Conservation (phyloP, 805 yeast genomes). For the Sugiyamaella lignohabitans region DNA sequence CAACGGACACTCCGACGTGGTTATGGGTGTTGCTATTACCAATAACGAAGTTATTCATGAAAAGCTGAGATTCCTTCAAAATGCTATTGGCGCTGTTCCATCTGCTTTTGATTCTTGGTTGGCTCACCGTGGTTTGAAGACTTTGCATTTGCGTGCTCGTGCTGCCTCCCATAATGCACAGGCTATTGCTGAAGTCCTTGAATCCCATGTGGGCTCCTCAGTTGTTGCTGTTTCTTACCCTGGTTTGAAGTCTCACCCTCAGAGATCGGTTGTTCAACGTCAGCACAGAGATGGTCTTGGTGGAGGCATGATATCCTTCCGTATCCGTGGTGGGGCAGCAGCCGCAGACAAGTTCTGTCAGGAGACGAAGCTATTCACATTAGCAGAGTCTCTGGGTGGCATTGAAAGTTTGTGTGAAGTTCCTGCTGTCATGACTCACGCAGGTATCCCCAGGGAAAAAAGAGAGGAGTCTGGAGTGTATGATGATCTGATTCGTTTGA, state of each 20-base stretch:
- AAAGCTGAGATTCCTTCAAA: constrained; percentile 68
- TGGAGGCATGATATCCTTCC: constrained; percentile 87
- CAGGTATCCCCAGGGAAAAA: constrained; percentile 74
- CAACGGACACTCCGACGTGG: constrained; percentile 90
- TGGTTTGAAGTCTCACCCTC: constrained; percentile 61
- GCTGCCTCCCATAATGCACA: constrained; percentile 63
- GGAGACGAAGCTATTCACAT: constrained; percentile 66
- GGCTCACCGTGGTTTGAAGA: constrained; percentile 87
- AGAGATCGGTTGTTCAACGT: constrained; percentile 54
- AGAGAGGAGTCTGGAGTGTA: constrained; percentile 76
- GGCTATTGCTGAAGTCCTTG: constrained; percentile 61
- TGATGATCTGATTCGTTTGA: constrained; percentile 74
- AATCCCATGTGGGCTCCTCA: constrained; percentile 31
- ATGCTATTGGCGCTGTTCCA: constrained; percentile 84
- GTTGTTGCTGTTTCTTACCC: constrained; percentile 77
- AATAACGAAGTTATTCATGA: constrained; percentile 55
- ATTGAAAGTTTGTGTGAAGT: constrained; percentile 80
- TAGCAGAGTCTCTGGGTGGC: constrained; percentile 90
- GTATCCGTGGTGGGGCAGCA: constrained; percentile 74
- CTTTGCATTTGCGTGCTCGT: constrained; percentile 71
- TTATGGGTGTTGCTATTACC: constrained; percentile 75
- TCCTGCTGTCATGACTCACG: constrained; percentile 89
- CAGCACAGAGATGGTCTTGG: constrained; percentile 84
- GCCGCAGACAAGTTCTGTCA: constrained; percentile 72
- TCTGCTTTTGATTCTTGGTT: constrained; percentile 90